These are phyloP conservation scores for Aspergillus eucalypticola DNA, from an alignment of 2,329 filamentous ascomycete species.

Conservation along the genomic window DNA sequence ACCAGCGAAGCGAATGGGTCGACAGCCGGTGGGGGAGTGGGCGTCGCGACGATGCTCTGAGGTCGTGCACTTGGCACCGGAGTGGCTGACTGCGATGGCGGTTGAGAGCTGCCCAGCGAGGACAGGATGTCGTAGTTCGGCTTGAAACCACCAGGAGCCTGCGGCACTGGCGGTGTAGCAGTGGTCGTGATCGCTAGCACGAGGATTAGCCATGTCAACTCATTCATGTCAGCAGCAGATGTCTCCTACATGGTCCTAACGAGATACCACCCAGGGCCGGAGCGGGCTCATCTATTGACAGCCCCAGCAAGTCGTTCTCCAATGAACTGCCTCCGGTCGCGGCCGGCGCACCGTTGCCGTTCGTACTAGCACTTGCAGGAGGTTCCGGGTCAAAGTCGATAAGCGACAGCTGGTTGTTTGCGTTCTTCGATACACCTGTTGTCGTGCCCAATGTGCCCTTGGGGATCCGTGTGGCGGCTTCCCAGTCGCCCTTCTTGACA, in stretches of 20 bases:
- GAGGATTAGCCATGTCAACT: conserved; percentile 22
- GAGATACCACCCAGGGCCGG: conserved; percentile 84
- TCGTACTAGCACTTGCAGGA: conserved; percentile 43
- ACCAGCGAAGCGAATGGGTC: conserved; percentile 64
- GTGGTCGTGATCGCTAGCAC: conserved; percentile 34
- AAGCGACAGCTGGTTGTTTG: conserved; percentile 78
- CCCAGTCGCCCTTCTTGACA: conserved; percentile 91
- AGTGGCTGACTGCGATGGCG: conserved; percentile 52
- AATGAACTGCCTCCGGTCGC: conserved; percentile 63
- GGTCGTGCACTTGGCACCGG: conserved; percentile 47
- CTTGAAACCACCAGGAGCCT: conserved; percentile 50
- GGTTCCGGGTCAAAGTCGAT: conserved; percentile 80
- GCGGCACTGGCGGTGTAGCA: conserved; percentile 37
- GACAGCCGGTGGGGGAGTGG: conserved; percentile 40
- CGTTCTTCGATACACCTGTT: conserved; percentile 64
- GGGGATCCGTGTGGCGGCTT: conserved; percentile 78
- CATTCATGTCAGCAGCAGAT: conserved; percentile 34
- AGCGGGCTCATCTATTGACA: conserved; percentile 72
- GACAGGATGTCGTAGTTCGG: conserved; percentile 61
- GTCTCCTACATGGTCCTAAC: conserved; percentile 67
- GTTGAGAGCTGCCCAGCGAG: conserved; percentile 48
- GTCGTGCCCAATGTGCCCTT: conserved; percentile 73
- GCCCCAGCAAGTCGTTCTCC: conserved; percentile 85
- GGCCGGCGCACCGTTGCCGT: conserved; percentile 46
- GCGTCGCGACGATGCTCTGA: conserved; percentile 27